Evolutionary conservation across 2,329 filamentous ascomycete species (phyloP).

Genomic region (Trichoderma semiorbis): DNA sequence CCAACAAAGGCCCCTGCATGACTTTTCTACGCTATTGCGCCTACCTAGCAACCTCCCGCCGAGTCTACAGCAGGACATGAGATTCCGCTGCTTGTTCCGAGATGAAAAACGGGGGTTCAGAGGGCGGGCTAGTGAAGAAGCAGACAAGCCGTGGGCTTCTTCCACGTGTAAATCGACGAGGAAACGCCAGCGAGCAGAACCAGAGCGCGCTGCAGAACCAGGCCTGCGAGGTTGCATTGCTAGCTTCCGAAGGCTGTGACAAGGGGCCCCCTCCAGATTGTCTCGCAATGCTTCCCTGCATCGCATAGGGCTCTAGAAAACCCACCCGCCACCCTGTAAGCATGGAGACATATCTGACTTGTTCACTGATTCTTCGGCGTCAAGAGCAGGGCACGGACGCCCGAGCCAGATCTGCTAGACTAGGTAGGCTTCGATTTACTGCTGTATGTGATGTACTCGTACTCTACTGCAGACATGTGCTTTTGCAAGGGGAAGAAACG

Average conservation of each 20-base stretch:
- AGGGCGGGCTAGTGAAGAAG: background rate
- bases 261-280: background rate
- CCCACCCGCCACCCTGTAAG: background rate
- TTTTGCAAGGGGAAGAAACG: background rate
- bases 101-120: background rate
- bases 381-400: background rate
- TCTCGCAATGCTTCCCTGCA: background rate
- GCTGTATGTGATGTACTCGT: background rate
- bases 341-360: background rate
- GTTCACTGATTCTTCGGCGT: background rate
- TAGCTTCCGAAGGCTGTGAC: background rate
- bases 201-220: background rate
- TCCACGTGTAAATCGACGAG: background rate
- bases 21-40: background rate
- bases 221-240: background rate
- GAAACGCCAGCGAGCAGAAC: background rate
- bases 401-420: background rate
- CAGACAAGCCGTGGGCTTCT: background rate
- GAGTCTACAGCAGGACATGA: background rate
- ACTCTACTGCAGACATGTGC: background rate
- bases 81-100: background rate
- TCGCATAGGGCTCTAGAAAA: background rate
- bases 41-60: background rate
- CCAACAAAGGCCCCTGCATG: background rate
- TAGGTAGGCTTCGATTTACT: background rate